Evolutionary conservation across 2,329 filamentous ascomycete species (phyloP), one percentile per base, ranked within the genome.

Genomic region (Aureobasidium sp.): DNA sequence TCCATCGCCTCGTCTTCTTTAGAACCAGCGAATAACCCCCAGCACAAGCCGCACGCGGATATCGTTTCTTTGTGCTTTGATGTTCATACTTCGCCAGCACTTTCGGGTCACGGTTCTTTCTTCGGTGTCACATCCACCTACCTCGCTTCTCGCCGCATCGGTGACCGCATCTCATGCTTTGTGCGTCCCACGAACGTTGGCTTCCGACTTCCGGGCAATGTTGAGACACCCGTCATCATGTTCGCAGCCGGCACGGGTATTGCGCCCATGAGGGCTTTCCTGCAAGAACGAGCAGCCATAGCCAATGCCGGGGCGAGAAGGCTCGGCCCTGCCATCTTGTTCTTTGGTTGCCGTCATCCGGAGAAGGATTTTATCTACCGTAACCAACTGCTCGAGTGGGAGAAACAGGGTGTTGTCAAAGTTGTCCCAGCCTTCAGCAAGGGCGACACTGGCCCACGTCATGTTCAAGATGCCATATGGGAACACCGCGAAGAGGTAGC

Each of bases 31-130:
- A 59, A 48, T 11, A 49, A 63, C 9, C 50, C 50, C 3, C 50
- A 54, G 9, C 21, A 41, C 15, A 54, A 41, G 16, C 15, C 16
- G 21, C 42, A 62, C 59, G 27, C 61, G 15, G 55, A 61, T 25
- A 64, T 60, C 7, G 62, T 62, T 10, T 63, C 62, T 81, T 78
- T 91, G 32, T 90, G 86, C 3, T 89, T 87, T 74, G 80, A 81
- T 2, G 79, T 91, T 9, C 59, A 64, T 49, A 45, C 34, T n/a
- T 59, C 63, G 0, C 65, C 65, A 4, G 63, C 66, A 5, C 49
- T 61, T 3, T 63, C 63, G 13, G 61, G 59, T 11, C 64, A 65
- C 11, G 30, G 64, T 67, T 0, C 53, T 1, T 71, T 76, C 58
- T 70, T 68, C 11, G 75, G 75, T 27, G 64, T 77, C 15, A 70